Conservation (phyloP, 306 rosid genomes). For the Cucumis melo region DNA sequence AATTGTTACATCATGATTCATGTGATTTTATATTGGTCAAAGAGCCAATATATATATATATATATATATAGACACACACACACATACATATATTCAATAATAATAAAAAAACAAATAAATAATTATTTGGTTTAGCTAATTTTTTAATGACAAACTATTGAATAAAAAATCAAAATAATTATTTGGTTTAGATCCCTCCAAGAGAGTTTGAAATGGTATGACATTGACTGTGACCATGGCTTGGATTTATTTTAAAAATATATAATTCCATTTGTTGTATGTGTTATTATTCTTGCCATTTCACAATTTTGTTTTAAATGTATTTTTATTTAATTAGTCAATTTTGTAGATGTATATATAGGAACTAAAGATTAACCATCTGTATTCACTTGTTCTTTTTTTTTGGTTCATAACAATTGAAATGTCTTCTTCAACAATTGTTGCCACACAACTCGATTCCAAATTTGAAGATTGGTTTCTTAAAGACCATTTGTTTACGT, state of each 20-base stretch:
- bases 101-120: too few species aligned
- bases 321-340: not conserved
- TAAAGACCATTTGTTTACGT: too few species aligned
- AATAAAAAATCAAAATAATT: not conserved
- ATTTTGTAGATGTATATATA: too few species aligned
- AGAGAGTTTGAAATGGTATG: not conserved
- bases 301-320: not conserved
- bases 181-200: not conserved
- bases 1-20: not conserved
- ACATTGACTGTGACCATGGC: not conserved
- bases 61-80: not conserved
- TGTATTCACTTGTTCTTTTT: too few species aligned
- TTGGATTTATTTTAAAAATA: not conserved
- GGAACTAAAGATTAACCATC: too few species aligned
- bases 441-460: too few species aligned
- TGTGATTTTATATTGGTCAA: not conserved
- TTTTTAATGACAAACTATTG: not conserved
- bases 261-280: not conserved
- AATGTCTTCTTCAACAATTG: too few species aligned
- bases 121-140: not conserved
- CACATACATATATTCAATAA: too few species aligned
- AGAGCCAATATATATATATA: not conserved
- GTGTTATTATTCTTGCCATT: not conserved
- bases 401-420: too few species aligned
- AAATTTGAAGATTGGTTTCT: too few species aligned